Base-by-base conservation (phyloP, 176 grass and related monocot species). In the Puya raimondii region DNA sequence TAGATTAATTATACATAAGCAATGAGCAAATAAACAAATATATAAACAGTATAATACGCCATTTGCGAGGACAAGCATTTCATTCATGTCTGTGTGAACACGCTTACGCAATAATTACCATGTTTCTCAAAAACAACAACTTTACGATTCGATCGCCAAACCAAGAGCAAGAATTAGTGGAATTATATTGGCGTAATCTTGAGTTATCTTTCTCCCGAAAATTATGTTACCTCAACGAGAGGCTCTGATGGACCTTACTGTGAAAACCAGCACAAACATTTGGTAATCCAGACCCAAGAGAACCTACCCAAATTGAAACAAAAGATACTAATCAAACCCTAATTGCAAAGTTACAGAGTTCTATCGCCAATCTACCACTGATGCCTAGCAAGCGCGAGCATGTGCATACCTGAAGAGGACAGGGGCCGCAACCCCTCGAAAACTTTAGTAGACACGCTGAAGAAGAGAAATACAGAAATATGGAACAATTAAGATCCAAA, bases 401-500 rank as follows among this genome's bases (percentile, higher is more conserved):
- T 69, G 67, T 69, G 67, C 65, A 21, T 61, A 61, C 56, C 56
- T 20, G 56, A 51, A 17, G 66, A 82, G 58, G 75, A 82, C 47
- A 82, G 88, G 27, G 75, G 27, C 75, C 76, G 81, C 66, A 87
- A 51, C 26, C 85, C 89, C n/a, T 85, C 85, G 80, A 88, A 88
- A 42, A 56, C 76, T 74, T 70, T 85, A 70, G 69, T 80, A 23
- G 82, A 76, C 57, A 91, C 77, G 63, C 89, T 91, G 82, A 51
- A 68, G 47, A 57, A 72, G 17, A 78, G 33, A 3, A 51, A 23
- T 26, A 21, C 12, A 58, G 11, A 12, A 21, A 48, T 27, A 71
- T 65, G 47, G 21, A 70, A 73, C 72, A 42, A 27, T 53, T 51
- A 57, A 33, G 1, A 7, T n/a, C 7, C 71, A 77, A 67, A 67